phyloP scores from a whole-genome alignment of 2,329 filamentous ascomycete species.

The Sporothrix luriei region DNA sequence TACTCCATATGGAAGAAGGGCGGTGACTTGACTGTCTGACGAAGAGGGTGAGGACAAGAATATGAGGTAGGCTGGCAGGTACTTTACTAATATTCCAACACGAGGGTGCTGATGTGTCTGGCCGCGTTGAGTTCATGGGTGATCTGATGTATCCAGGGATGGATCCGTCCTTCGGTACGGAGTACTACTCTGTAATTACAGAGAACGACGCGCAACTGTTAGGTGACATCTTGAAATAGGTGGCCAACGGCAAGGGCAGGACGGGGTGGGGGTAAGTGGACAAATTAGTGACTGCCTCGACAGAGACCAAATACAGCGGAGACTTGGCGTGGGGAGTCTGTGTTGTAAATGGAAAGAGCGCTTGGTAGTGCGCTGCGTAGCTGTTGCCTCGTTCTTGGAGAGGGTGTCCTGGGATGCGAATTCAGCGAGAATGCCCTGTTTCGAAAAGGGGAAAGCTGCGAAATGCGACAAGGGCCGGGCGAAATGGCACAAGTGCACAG shows the following conservation, averaged over 20 bases:
- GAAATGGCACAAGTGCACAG: conserved; percentile 17
- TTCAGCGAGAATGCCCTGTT: conserved; percentile 28
- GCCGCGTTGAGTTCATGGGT: conserved; percentile 2
- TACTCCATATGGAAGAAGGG: not conserved
- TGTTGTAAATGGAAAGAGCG: not conserved
- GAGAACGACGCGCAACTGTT: not conserved
- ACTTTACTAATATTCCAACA: conserved; percentile 11
- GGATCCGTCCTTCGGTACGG: too few species aligned
- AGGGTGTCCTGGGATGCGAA: conserved; percentile 20
- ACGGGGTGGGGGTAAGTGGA: not conserved
- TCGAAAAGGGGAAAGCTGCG: conserved; percentile 15
- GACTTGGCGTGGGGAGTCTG: conserved; percentile 6
- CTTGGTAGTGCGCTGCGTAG: conserved; percentile 14
- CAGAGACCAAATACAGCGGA: conserved; percentile 11
- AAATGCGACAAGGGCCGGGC: not conserved
- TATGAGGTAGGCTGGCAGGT: not conserved
- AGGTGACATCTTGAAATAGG: conserved; percentile 14
- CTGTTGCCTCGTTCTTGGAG: conserved; percentile 4
- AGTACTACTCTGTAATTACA: too few species aligned
- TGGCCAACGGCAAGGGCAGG: not conserved
- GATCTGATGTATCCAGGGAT: not conserved
- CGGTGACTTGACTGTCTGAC: too few species aligned
- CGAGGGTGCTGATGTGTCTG: not conserved
- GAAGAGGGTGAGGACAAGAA: not conserved
- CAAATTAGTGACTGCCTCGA: conserved; percentile 12